These are phyloP conservation scores for Sanghuangporus sanghuang DNA, from an alignment of 1,284 basidiomycete genomes.

Conservation along the genomic window DNA sequence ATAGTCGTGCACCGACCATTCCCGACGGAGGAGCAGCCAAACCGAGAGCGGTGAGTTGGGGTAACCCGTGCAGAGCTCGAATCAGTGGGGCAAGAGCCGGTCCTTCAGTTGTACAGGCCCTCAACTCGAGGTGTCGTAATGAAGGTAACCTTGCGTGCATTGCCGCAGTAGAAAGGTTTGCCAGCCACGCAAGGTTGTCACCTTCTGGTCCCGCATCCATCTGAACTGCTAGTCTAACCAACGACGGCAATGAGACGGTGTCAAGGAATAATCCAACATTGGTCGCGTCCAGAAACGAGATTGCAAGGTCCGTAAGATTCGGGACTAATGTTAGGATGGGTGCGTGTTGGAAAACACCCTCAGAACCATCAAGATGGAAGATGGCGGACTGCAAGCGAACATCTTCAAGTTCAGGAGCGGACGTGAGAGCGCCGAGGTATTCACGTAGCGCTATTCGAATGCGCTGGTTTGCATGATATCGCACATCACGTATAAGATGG, in stretches of 20 bases:
- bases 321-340: slow-evolving; percentile 22
- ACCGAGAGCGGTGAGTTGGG: slow-evolving; percentile 28
- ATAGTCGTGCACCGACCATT: slow-evolving; percentile 25
- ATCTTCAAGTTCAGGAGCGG: slow-evolving; percentile 25
- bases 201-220: slow-evolving; percentile 26
- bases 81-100: slow-evolving; percentile 28
- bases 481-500: slow-evolving; percentile 27
- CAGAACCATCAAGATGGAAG: slow-evolving; percentile 27
- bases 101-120: slow-evolving; percentile 28
- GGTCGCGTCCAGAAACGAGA: slow-evolving; percentile 27
- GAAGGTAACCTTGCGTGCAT: slow-evolving; percentile 23
- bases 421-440: slow-evolving; percentile 24
- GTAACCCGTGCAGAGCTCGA: slow-evolving; percentile 27
- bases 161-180: slow-evolving; percentile 22
- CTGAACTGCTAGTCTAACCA: slow-evolving; percentile 27
- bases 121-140: slow-evolving; percentile 29
- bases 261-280: slow-evolving; percentile 29
- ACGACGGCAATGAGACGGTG: slow-evolving; percentile 24
- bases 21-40: slow-evolving; percentile 27
- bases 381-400: slow-evolving; percentile 26
- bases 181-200: slow-evolving; percentile 31
- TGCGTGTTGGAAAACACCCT: slow-evolving; percentile 24
- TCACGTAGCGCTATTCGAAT: slow-evolving; percentile 27
- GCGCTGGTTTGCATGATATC: slow-evolving; percentile 23
- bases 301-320: slow-evolving; percentile 23